phyloP scores from a whole-genome alignment of 2,329 filamentous ascomycete species.

The Chaetomiaceae sp. region DNA sequence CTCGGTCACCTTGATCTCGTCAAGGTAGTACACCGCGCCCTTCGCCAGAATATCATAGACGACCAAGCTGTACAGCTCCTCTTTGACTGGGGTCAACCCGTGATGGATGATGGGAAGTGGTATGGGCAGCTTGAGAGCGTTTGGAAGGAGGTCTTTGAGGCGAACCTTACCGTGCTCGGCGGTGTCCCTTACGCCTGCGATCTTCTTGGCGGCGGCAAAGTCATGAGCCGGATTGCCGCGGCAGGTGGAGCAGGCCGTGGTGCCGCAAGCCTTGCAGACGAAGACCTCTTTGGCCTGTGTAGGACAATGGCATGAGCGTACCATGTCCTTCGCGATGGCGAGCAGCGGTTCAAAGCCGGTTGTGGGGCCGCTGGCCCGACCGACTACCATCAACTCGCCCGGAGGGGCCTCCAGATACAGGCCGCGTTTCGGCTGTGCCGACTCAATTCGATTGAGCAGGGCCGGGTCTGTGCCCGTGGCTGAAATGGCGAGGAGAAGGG shows the following conservation, averaged over 20 bases:
- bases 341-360: background rate
- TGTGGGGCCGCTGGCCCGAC: background rate
- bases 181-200: background rate
- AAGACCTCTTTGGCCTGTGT: constrained; percentile 29
- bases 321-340: constrained; percentile 1
- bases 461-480: background rate
- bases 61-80: background rate
- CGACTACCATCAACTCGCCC: background rate
- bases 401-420: background rate
- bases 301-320: constrained; percentile 21
- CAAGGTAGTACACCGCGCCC: constrained; percentile 11
- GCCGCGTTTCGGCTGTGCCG: background rate
- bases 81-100: background rate
- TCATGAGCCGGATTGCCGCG: constrained; percentile 38
- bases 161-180: constrained; percentile 8
- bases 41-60: constrained; percentile 1
- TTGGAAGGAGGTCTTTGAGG: constrained; percentile 9
- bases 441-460: background rate
- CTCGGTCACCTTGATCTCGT: constrained; percentile 21
- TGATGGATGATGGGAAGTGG: background rate
- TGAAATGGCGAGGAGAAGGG: constrained; percentile 46
- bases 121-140: background rate
- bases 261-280: constrained; percentile 35
- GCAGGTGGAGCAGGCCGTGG: constrained; percentile 37
- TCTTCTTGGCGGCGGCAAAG: constrained; percentile 15